Evolutionary conservation across 176 grass and related monocot genomes (phyloP).

Genomic region (Pontederia crassipes): DNA sequence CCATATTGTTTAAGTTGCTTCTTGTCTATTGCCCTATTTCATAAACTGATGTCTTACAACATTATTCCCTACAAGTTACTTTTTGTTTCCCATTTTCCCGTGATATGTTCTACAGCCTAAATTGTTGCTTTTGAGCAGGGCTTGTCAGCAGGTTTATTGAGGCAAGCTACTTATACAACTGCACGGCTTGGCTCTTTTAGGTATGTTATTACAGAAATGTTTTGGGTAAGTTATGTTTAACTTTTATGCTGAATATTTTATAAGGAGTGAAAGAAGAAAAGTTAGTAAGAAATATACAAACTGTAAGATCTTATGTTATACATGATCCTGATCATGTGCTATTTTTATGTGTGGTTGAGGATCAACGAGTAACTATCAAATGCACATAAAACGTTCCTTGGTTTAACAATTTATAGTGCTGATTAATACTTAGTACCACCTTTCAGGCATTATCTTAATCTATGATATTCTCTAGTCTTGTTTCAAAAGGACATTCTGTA

Average conservation of each 20-base stretch:
- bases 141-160: constrained; percentile 80
- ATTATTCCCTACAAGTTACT: background rate
- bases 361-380: too few species aligned
- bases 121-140: constrained; percentile 42
- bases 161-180: constrained; percentile 94
- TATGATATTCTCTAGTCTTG: too few species aligned
- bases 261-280: background rate
- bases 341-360: too few species aligned
- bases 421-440: too few species aligned
- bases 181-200: constrained; percentile 91
- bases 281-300: background rate
- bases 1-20: too few species aligned
- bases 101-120: background rate
- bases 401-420: too few species aligned
- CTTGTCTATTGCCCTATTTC: background rate
- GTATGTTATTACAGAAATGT: constrained; percentile 21
- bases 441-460: too few species aligned
- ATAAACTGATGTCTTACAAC: too few species aligned
- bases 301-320: background rate
- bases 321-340: background rate
- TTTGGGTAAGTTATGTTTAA: background rate
- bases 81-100: background rate
- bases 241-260: background rate
- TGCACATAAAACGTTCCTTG: too few species aligned
- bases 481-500: too few species aligned